These are phyloP conservation scores for Saccharomyces kudriavzevii DNA, from an alignment of 805 yeast genomes.

Conservation along the genomic window DNA sequence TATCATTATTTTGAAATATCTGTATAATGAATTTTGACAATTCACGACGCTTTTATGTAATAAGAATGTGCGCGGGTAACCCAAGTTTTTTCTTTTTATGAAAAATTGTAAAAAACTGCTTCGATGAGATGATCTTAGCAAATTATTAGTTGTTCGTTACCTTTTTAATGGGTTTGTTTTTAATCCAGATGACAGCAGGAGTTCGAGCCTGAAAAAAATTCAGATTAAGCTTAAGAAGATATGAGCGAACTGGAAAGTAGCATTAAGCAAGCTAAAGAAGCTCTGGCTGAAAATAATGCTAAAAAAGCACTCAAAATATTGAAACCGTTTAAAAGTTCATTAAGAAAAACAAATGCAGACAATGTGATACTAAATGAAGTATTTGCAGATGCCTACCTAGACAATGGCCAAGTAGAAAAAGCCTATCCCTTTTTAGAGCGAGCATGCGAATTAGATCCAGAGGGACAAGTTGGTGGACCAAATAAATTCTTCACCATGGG, in stretches of 20 bases:
- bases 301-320: constrained; percentile 32
- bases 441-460: constrained; percentile 63
- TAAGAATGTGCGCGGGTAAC: background rate
- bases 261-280: constrained; percentile 18
- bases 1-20: background rate
- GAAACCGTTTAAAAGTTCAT: constrained; percentile 28
- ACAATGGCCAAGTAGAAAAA: constrained; percentile 66
- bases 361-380: constrained; percentile 43
- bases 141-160: background rate
- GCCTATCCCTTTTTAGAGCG: constrained; percentile 57
- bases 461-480: constrained; percentile 51
- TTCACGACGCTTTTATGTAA: background rate
- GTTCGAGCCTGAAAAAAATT: background rate
- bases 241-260: constrained; percentile 14
- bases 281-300: constrained; percentile 21
- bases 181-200: background rate
- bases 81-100: background rate
- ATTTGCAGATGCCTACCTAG: constrained; percentile 72
- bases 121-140: constrained; percentile 4
- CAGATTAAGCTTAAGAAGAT: background rate
- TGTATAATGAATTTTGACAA: background rate
- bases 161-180: background rate
- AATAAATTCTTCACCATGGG: constrained; percentile 88
- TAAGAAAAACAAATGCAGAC: constrained; percentile 21
- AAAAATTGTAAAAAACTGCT: constrained; percentile 1